A percentile compares a stretch with the other conserved stretches of the same genome.
These are phyloP conservation scores for Leccinum cinnamomeum DNA, from an alignment of 1,284 basidiomycete species.

Conservation along the genomic window DNA sequence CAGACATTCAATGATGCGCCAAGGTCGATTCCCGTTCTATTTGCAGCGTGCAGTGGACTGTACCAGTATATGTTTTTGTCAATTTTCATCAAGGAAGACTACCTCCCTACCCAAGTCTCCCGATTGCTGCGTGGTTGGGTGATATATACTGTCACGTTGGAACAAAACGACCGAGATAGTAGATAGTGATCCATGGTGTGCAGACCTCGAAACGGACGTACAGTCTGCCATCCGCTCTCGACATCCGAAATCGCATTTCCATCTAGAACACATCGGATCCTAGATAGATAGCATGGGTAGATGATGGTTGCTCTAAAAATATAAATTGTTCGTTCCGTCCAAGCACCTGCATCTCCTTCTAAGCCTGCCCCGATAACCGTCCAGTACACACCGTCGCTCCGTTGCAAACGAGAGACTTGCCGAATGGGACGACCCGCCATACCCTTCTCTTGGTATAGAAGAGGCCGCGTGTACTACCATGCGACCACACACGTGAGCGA, in stretches of 20 bases:
- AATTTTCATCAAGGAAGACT: background rate
- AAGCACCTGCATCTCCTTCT: background rate
- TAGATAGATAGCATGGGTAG: background rate
- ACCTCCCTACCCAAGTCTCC: background rate
- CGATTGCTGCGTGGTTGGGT: background rate
- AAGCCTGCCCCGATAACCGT: constrained; percentile 23
- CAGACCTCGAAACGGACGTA: background rate
- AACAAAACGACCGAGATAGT: background rate
- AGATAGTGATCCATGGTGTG: background rate
- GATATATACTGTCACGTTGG: background rate
- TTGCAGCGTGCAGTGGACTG: no score
- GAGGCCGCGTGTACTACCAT: constrained; percentile 49
- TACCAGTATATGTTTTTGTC: background rate
- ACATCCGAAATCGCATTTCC: background rate
- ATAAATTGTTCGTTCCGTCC: background rate
- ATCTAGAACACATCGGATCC: background rate
- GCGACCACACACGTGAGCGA: constrained; percentile 1
- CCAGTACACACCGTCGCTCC: background rate
- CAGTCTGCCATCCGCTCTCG: background rate
- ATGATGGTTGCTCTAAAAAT: background rate
- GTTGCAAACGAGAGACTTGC: constrained; percentile 16
- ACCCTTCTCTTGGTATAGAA: constrained; percentile 69
- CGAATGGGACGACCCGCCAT: constrained; percentile 80
- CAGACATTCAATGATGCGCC: no score
- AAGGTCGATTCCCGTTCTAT: no score